Conservation (phyloP, 768 basidiomycete genomes). For the Suillus hirtellus region DNA sequence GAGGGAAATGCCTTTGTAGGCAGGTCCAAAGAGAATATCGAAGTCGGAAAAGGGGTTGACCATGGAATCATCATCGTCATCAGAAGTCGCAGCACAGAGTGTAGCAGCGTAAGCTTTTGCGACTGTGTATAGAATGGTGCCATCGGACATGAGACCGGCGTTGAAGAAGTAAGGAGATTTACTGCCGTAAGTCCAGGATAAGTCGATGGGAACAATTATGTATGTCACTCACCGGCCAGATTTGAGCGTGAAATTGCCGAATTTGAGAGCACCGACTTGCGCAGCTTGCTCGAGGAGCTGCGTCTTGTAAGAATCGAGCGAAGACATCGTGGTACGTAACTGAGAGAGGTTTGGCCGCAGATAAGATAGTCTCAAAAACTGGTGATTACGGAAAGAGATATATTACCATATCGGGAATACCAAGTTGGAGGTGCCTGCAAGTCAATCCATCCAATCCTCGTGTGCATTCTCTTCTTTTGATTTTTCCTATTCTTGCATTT, state of each 20-base stretch:
- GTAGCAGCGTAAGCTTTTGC: constrained; percentile 83
- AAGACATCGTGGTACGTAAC: not conserved
- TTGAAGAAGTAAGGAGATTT: constrained; percentile 98
- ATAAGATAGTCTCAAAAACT: not conserved
- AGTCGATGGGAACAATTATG: constrained; percentile 4
- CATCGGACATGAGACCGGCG: constrained; percentile 83
- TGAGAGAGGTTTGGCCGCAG: not conserved
- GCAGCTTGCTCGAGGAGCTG: constrained; percentile 71
- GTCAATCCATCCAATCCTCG: constrained; percentile 12
- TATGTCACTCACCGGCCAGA: constrained; percentile 75
- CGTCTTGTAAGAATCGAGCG: constrained; percentile 51
- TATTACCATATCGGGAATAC: constrained; percentile 28
- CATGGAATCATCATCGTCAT: constrained; percentile 19
- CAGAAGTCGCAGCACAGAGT: constrained; percentile 56
- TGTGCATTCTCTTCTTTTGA: constrained; percentile 10
- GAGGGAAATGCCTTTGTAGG: constrained; percentile 96
- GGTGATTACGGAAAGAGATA: constrained; percentile 3
- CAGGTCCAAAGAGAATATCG: constrained; percentile 92
- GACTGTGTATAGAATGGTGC: constrained; percentile 74
- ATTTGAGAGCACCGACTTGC: constrained; percentile 75
- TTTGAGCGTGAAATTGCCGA: constrained; percentile 92
- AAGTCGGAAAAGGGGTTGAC: constrained; percentile 42
- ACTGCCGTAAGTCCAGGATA: constrained; percentile 37
- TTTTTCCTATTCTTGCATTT: constrained; percentile 10
- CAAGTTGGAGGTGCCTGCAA: constrained; percentile 8